These are phyloP conservation scores for Komagataella pastoris DNA, from an alignment of 805 yeast genomes.

Conservation along the genomic window DNA sequence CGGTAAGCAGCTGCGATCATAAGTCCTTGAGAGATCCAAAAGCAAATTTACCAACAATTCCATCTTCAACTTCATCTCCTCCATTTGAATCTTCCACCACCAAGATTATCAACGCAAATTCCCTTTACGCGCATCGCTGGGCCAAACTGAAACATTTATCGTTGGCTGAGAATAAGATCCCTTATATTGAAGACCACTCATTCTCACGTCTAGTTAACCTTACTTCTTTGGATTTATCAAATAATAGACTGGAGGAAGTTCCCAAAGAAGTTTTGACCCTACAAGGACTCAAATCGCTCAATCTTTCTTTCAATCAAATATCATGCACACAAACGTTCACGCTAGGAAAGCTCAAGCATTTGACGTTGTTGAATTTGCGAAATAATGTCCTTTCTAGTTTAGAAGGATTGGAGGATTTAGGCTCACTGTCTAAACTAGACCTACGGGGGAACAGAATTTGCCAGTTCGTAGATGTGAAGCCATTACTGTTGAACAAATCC, in stretches of 20 bases:
- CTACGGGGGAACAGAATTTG: conserved; percentile 32
- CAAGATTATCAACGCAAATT: not conserved
- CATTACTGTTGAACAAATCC: conserved; percentile 18
- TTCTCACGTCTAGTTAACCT: conserved; percentile 19
- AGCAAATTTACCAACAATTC: not conserved
- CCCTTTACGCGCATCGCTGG: conserved; percentile 16
- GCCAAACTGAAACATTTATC: conserved; percentile 24
- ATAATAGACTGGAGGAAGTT: conserved; percentile 31
- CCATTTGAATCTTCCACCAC: not conserved
- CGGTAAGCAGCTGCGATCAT: not conserved
- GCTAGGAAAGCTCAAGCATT: conserved; percentile 25
- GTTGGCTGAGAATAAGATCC: conserved; percentile 24
- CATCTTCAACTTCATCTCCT: not conserved
- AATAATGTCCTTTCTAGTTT: conserved; percentile 30
- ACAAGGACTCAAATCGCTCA: conserved; percentile 33
- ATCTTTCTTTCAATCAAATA: conserved; percentile 36
- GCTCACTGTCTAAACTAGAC: conserved; percentile 34
- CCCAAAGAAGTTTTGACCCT: conserved; percentile 40
- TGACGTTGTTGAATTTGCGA: conserved; percentile 35
- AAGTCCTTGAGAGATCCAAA: conserved; percentile 1
- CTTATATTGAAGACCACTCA: conserved; percentile 14
- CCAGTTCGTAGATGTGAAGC: conserved; percentile 24
- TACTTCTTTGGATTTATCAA: conserved; percentile 38
- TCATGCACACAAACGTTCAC: conserved; percentile 12
- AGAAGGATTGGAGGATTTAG: conserved; percentile 29